Base-by-base conservation (phyloP, 495 filamentous ascomycete genomes). In the Lasiosphaeris hirsuta region DNA sequence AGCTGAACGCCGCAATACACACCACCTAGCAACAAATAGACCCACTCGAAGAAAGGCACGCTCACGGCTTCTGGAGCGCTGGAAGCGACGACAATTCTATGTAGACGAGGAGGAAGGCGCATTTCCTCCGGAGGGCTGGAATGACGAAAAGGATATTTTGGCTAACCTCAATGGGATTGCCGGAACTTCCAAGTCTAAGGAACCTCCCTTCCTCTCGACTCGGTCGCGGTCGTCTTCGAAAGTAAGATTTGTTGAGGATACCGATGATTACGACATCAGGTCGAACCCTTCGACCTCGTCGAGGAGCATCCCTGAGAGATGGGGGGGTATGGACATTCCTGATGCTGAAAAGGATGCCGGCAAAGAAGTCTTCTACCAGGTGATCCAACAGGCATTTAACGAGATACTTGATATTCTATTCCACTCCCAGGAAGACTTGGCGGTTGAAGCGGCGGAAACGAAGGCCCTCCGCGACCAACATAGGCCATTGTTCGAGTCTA, bases 341-440 rank as follows among this genome's bases (percentile, higher is more conserved):
- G 88, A 90, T 48, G 84, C 85, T 13, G 92, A 96, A 63, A 79
- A 76, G 60, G 91, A 96, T 64, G 83, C 88, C 7, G 90, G 90
- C 34, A 90, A 88, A 60, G 94, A 97, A 64, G 84, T 96, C 13
- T 75, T 97, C 7, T 96, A 94, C 64, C 90, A 96, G 65, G 85
- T 93, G 14, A 89, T 88, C 0, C 90, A 96, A 64, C 86, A 96
- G 65, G 90, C 88, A 1, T 87, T 96, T 69, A 96, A 97, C 65
- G 91, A 97, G 69, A 75, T 97, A 4, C 81, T 98, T 5, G 90
- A 96, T 67, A 76, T 84, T 9, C 75, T 98, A 0, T 97, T 97
- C 75, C 85, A 86, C 61, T 76, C 77, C 19, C 87, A 88, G 58
- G 94, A 98, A 71, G 86, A 90, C 56, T 68, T 88, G 7, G 84